Evolutionary conservation across 352 stramenopile genomes (phyloP), one percentile per base, ranked within the genome.

Genomic region (Phytophthora nicotianae): DNA sequence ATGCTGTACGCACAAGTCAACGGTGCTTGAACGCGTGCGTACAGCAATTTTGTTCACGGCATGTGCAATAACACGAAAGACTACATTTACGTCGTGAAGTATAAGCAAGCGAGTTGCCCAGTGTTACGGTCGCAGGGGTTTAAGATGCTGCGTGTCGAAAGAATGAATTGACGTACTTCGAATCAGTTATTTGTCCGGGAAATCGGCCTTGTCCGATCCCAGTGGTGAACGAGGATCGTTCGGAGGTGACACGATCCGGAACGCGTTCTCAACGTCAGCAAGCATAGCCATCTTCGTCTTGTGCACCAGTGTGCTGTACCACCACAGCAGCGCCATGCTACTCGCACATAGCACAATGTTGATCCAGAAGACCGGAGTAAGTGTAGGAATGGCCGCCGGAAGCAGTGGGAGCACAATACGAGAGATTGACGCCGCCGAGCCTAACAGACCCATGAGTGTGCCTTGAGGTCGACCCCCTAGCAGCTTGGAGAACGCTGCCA

Each of bases 341-440:
- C 86, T 42, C 4, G 46, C 64, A 33, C 76, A 88, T 1, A 92
- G 54, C 42, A 63, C 26, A 19, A 90, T 81, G 68, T 88, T 86
- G 65, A 92, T 79, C 76, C 69, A 87, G 47, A 91, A 91, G n/a
- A 91, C 78, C 4, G 83, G 79, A 16, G 78, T 85, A 35, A 91
- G 62, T 33, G 77, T 77, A 21, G 76, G 66, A 48, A 87, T 76
- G 11, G 80, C 80, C 3, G 80, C 80, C 2, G 82, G 81, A 16
- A 91, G 19, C 19, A 91, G 62, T 20, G 83, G 83, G 14, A 91
- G 51, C 40, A 91, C 69, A 61, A 91, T 91, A 16, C 83, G 80
- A 37, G 79, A 88, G 2, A 90, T 71, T 0, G 83, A 91, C 7
- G 77, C 80, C 6, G 83, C 79, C 2, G 83, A 90, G 6, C 83